Evolutionary conservation across 306 rosid species (phyloP).

Genomic region (Phaseolus lunatus): DNA sequence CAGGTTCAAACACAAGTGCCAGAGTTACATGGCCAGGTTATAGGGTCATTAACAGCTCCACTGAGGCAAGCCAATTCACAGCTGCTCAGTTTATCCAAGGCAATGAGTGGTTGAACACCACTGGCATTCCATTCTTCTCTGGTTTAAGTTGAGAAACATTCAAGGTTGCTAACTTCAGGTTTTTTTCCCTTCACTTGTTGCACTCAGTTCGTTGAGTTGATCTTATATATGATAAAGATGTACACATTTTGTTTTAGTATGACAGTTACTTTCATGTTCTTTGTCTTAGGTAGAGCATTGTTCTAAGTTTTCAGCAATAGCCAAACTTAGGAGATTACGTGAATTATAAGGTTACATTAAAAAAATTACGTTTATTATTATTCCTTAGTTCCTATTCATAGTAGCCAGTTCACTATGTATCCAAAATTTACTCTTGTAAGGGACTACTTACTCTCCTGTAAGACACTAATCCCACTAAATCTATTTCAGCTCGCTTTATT

Average conservation of each 20-base stretch:
- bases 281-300: neutral
- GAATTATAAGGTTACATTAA: neutral
- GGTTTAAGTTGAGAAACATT: constrained; percentile 35
- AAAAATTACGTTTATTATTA: neutral
- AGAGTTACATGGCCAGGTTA: constrained; percentile 82
- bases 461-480: no score
- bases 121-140: constrained; percentile 58
- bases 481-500: no score
- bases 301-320: neutral
- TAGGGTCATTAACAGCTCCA: constrained; percentile 61
- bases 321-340: neutral
- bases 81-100: constrained; percentile 67
- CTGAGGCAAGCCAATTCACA: constrained; percentile 68
- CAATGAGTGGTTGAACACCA: constrained; percentile 65
- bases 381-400: neutral
- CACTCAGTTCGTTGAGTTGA: no score
- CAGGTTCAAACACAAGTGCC: constrained; percentile 66
- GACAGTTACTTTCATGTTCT: no score
- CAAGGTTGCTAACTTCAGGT: no score
- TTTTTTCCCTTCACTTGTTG: no score
- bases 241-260: no score
- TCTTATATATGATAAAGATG: no score
- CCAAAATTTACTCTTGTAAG: neutral
- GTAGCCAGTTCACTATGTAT: neutral
- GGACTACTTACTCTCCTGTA: neutral